These are phyloP conservation scores for Orbilia oligospora DNA, from an alignment of 2,329 filamentous ascomycete species.

Conservation along the genomic window DNA sequence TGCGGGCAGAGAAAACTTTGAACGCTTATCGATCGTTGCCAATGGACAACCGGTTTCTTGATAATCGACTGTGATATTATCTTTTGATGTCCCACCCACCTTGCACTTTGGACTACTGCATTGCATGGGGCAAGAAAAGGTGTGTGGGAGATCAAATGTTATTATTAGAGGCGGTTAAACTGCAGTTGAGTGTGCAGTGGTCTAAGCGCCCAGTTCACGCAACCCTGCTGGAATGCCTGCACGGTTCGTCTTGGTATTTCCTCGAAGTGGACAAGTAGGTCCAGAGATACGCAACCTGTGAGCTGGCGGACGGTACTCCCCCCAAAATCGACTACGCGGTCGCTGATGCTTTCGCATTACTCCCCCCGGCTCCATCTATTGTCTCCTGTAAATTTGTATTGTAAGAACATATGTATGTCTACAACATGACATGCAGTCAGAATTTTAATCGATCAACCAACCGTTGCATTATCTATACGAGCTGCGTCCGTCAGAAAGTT, in stretches of 20 bases:
- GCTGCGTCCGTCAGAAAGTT: slow-evolving; percentile 36
- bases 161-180: slow-evolving; percentile 60
- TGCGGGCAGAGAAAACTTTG: slow-evolving; percentile 7
- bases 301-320: slow-evolving; percentile 45
- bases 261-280: slow-evolving; percentile 41
- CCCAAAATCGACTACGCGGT: slow-evolving; percentile 27
- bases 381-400: background rate
- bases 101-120: slow-evolving; percentile 36
- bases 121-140: slow-evolving; percentile 26
- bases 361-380: slow-evolving; percentile 11
- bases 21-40: slow-evolving; percentile 1
- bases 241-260: slow-evolving; percentile 28
- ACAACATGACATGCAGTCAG: slow-evolving; percentile 15
- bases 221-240: slow-evolving; percentile 50
- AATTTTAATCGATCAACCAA: slow-evolving; percentile 8
- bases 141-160: slow-evolving; percentile 37
- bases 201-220: slow-evolving; percentile 57
- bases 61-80: slow-evolving; percentile 21
- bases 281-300: slow-evolving; percentile 23
- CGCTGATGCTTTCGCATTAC: slow-evolving; percentile 26
- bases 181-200: slow-evolving; percentile 23
- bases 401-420: too few species aligned
- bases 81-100: background rate
- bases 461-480: slow-evolving; percentile 46
- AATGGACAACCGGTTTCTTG: background rate